Evolutionary conservation across 2,329 filamentous ascomycete genomes (phyloP), one percentile per base, ranked within the genome.

Genomic region (Colletotrichum viniferum): DNA sequence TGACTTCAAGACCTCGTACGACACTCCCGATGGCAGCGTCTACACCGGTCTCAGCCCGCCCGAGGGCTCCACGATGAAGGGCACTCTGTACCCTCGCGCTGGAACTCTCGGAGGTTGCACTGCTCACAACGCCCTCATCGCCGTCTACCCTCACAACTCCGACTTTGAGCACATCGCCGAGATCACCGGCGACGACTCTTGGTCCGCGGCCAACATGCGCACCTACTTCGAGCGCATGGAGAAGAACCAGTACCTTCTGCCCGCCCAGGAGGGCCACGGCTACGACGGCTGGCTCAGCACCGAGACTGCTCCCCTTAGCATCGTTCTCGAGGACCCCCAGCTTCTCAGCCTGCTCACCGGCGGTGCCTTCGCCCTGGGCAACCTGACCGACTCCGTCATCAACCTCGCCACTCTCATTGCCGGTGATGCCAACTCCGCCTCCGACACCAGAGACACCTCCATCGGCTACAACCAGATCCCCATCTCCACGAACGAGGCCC

Each of bases 1-100:
- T 67, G 90, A 93, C 80, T 88, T 84, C 78, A 93, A 93, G 85
- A 89, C 90, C 62, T 88, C 88, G 2, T 93, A 91, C 79, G 80
- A 86, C 10, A 89, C 88, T 1, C 84, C 87, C 0, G 82, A 88
- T 62, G 90, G 90, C 16, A 80, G 82, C 3, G 81, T 87, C 34
- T 92, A 92, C 79, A 88, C 87, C 18, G 91, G 91, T 16, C 81
- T 87, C 8, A 83, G 86, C 72, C 90, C 89, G 2, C 91, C 91
- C 0, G 82, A 83, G 7, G 89, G 88, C 14, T 88, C 90, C 1
- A 85, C 80, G 5, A 82, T 87, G 76, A 85, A 88, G 77, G 91
- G 91, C 5, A 89, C 88, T 16, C 84, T 90, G 10, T 93, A 93
- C 78, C 91, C 91, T 12, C 87, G 91, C 16, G 86, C 89, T 4